Base-by-base conservation (phyloP, 345 rosid species). In the Eutrema heterophyllum region DNA sequence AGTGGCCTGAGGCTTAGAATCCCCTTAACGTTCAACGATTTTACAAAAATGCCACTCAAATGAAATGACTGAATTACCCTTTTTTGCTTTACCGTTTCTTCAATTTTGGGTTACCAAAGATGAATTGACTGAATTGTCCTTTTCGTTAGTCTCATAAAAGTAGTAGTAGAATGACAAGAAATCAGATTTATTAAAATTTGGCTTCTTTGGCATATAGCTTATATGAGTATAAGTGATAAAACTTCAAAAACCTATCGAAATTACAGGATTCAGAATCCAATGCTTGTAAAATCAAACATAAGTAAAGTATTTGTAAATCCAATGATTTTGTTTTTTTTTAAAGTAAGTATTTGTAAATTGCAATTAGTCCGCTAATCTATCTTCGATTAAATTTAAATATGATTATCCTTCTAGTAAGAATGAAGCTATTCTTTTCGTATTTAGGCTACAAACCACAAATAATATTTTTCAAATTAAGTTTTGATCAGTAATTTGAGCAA, bases 51-150 rank as follows among this genome's bases (percentile, higher is more conserved):
- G 48, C 88, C 87, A 68, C 10, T 21, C 5, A 0, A 3, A 0
- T 4, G 30, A 33, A 77, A 41, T 80, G 69, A 76, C 88, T 6
- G 14, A 13, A 69, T 0, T 67, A 12, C 73, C 83, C 85, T 67
- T 76, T 0, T 46, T 36, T 33, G 64, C 43, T 68, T 80, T 63
- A 66, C 71, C 67, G 65, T 73, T 63, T 68, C 73, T 70, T 72
- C 41, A 62, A 38, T 7, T 50, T 61, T 69, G 49, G 73, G 68
- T 50, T 59, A 48, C 56, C 63, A 71, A 45, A 55, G 4, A 21
- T 30, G 33, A 55, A 53, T 63, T 9, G 54, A 55, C 53, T 35
- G 36, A 48, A 16, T 62, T 36, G 46, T 18, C 38, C 53, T 62
- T 51, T 62, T 68, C 6, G 4, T 27, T 13, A 35, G 15, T 70